A percentile compares a stretch with the other conserved stretches of the same genome.
These are phyloP conservation scores for Backusella tuberculispora DNA, from an alignment of 192 early-diverging fungal species.

Conservation along the genomic window DNA sequence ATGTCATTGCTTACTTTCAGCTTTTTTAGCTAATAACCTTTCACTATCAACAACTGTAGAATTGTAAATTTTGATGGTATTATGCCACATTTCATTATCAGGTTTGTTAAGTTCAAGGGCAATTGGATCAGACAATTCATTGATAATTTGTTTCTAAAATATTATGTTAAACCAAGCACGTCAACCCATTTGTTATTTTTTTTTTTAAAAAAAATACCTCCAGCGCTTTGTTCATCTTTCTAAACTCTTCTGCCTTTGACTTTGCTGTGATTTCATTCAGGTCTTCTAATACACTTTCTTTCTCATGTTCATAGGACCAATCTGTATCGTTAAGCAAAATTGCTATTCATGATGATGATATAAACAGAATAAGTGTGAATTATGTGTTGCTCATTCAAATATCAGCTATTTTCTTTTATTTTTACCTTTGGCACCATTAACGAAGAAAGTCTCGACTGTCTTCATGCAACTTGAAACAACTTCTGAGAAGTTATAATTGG, in stretches of 20 bases:
- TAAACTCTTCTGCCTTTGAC: conserved; percentile 69
- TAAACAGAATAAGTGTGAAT: not conserved
- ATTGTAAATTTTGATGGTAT: conserved; percentile 64
- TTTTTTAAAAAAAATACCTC: conserved; percentile 30
- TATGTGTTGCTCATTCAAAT: not conserved
- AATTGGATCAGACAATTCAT: conserved; percentile 71
- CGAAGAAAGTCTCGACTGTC: conserved; percentile 36
- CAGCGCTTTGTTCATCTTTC: conserved; percentile 62
- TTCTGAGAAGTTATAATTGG: conserved; percentile 63
- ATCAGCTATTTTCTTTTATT: not conserved
- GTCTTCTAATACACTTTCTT: conserved; percentile 59
- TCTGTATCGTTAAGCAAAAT: conserved; percentile 68
- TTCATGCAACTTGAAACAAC: conserved; percentile 56
- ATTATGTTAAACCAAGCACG: conserved; percentile 30
- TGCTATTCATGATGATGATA: not conserved
- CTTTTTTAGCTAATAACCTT: conserved; percentile 52
- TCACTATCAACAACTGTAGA: conserved; percentile 58
- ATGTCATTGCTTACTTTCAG: conserved; percentile 42
- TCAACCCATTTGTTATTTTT: conserved; percentile 2
- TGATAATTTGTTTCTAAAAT: conserved; percentile 51
- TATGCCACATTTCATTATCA: conserved; percentile 69
- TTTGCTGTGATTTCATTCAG: conserved; percentile 59
- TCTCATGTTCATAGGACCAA: conserved; percentile 71
- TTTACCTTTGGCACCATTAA: conserved; percentile 43
- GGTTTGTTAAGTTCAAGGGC: conserved; percentile 72